These are phyloP conservation scores for Phytophthora aleatoria DNA, from an alignment of 352 stramenopile genomes.

Conservation along the genomic window DNA sequence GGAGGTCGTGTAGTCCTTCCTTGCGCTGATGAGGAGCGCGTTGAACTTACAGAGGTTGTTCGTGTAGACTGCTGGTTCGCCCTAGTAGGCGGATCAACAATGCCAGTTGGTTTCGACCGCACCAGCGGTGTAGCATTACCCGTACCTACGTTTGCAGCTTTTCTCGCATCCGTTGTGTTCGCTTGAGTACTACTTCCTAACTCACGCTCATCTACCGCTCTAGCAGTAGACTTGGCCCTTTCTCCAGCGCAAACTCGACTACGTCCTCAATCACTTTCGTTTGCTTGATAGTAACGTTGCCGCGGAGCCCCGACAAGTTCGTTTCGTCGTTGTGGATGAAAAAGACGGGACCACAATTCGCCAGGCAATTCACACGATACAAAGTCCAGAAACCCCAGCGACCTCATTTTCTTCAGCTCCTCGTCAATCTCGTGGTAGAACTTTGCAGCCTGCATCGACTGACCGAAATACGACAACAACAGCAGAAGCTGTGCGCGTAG, in stretches of 20 bases:
- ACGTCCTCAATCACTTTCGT: conserved; percentile 44
- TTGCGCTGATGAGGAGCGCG: background rate
- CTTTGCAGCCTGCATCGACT: background rate
- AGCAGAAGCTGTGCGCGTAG: background rate
- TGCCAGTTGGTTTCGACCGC: background rate
- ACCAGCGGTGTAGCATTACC: background rate
- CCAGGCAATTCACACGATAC: conserved; percentile 31
- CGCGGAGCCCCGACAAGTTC: conserved; percentile 35
- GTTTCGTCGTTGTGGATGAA: conserved; percentile 41
- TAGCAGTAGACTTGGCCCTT: background rate
- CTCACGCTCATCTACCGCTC: background rate
- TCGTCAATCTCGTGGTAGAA: no score
- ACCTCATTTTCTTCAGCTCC: conserved; percentile 10
- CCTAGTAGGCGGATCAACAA: background rate
- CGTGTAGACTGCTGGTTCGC: background rate
- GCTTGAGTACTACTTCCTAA: background rate
- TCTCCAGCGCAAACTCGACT: conserved; percentile 42
- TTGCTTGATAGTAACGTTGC: conserved; percentile 30
- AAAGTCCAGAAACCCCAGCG: background rate
- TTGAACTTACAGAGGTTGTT: background rate
- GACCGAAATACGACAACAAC: background rate
- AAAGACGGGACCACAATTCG: conserved; percentile 28
- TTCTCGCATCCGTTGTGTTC: background rate
- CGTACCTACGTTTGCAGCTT: background rate
- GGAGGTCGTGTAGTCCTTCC: background rate